Evolutionary conservation across 116 monocot genomes (phyloP), one percentile per base, ranked within the genome.

Genomic region (Cymodocea nodosa): DNA sequence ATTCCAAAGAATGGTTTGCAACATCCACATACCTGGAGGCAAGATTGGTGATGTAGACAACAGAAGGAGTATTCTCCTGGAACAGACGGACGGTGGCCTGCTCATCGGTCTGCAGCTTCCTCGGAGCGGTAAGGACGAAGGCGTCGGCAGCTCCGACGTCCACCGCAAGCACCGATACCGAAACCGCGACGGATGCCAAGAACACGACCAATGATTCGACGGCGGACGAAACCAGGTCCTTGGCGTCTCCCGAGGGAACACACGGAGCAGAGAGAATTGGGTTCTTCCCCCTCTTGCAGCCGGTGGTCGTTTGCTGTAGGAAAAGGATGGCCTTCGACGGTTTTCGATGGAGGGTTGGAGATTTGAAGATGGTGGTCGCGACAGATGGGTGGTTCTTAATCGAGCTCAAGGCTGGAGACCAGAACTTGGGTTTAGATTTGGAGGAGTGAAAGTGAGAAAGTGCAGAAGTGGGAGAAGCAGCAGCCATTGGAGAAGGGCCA

Each of bases 11-110:
- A 24, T 14, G 14, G 52, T 30, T 30, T 30, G 53, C 52, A 57
- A 56, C 37, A 48, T 3, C 51, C 11, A 2, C 59, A 24, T 59
- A 89, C 89, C 98, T 68, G 53, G 76, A 79, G 61, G 89, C 92
- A 18, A 98, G 86, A 66, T 98, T 98, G 52, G 98, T 98, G 73
- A 98, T 98, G 73, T 98, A 98, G 70, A 98, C 98, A 34, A 98
- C 92, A 40, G 92, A 92, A 34, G 98, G 98, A 0, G 98, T 99
- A 79, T 84, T 99, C 77, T 86, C 84, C 81, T 92, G 84, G 79
- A 99, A 99, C 52, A 99, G 76, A 17, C 81, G 74, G 3, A 99
- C 98, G 12, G 98, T 99, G 44, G 98, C 89, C 62, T 84, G 82
- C 76, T 99, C 92, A 62, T 99, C 98, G 20, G 86, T 39, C 74